Evolutionary conservation across 768 basidiomycete genomes (phyloP).

Genomic region (Calocera viscosa): DNA sequence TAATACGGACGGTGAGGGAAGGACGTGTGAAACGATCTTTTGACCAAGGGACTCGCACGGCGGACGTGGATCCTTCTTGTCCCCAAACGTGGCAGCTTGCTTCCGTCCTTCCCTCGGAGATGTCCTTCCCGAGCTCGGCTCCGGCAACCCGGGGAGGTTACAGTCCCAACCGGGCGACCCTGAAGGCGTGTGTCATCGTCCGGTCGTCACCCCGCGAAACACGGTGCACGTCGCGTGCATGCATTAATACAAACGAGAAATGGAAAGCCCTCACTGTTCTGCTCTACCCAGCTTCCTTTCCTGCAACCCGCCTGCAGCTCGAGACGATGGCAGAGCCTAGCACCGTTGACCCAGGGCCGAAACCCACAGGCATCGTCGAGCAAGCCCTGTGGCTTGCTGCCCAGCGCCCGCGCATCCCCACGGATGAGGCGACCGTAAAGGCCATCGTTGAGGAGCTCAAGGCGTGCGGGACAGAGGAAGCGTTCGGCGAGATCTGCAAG

Average conservation of each 20-base stretch:
- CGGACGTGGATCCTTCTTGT: conserved; percentile 1
- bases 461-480: neutral
- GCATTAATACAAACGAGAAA: too few relatives aligned
- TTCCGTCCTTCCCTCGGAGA: neutral
- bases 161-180: neutral
- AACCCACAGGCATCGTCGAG: neutral
- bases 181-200: neutral
- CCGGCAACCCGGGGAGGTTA: neutral
- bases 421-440: neutral
- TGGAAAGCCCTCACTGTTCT: too few relatives aligned
- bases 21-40: neutral
- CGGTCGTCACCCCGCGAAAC: too few relatives aligned
- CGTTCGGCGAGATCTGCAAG: neutral
- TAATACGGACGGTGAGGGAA: neutral
- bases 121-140: neutral
- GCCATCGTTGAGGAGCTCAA: neutral
- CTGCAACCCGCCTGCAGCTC: too few relatives aligned
- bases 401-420: neutral
- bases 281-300: too few relatives aligned
- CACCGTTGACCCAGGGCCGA: too few relatives aligned
- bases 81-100: neutral
- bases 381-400: neutral
- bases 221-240: too few relatives aligned
- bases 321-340: neutral
- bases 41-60: neutral